Evolutionary conservation across 176 grass and related monocot species (phyloP), one percentile per base, ranked within the genome.

Genomic region (Oryza officinalis): DNA sequence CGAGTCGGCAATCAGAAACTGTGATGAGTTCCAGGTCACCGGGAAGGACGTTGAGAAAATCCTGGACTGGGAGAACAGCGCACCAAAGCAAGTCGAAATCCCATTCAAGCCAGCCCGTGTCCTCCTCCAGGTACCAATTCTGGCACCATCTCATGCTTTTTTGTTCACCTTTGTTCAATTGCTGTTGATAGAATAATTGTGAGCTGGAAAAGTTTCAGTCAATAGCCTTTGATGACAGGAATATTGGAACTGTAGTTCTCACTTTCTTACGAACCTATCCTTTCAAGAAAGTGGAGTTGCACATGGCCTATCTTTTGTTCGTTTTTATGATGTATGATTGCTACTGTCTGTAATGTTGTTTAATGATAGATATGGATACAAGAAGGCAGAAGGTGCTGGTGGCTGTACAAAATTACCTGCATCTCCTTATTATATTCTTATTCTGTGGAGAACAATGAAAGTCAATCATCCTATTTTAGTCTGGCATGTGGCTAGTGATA

Each of bases 31-130:
- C 75, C 95, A 97, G 89, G 95, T 97, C 70, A 94, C 95, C 10
- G 84, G 71, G 12, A 97, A 93, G 50, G 95, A 97, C 50, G 95
- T 97, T 13, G 95, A 97, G 80, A 97, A 97, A 88, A 97, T 97
- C 33, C 69, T 94, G 46, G 88, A 97, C 67, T 97, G 95, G 95
- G 95, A 90, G 81, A 94, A 93, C 70, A 94, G 88, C 32, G 88
- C 95, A 54, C 77, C 93, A 2, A 98, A 98, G 85, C 93, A 85
- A 80, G 96, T 98, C 45, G 93, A 98, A 85, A 94, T 98, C 59
- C 96, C 96, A 1, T 98, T 98, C 80, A 98, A 95, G 79, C 96
- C 93, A 43, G 93, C 96, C 37, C 96, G 96, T 77, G 96, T 98
- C 69, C 93, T 98, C 66, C 96, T 98, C 80, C 96, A 95, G 93